Evolutionary conservation across 192 early-diverging fungal genomes (phyloP).

Genomic region (Glomus cerebriforme): DNA sequence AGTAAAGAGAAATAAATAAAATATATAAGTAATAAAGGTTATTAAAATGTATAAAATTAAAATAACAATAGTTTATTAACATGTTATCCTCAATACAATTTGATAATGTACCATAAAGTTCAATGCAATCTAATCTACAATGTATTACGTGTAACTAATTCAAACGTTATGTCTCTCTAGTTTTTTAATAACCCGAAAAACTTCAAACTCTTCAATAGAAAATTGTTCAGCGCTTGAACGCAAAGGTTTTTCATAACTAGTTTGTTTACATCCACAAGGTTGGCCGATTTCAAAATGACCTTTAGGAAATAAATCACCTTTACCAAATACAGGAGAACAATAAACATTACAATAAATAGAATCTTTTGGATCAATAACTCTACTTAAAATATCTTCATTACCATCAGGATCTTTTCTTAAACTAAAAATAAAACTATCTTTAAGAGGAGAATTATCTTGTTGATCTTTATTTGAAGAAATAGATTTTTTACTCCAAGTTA

Average conservation of each 20-base stretch:
- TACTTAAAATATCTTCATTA: conserved; percentile 17
- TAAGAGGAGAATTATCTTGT: conserved; percentile 2
- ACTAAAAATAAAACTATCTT: conserved; percentile 23
- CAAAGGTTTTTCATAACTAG: conserved; percentile 17
- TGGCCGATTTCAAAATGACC: conserved; percentile 23
- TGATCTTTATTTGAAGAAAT: conserved; percentile 18
- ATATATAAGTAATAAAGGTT: no score
- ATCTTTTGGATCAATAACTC: conserved; percentile 18
- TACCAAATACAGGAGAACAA: conserved; percentile 25
- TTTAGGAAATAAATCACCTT: conserved; percentile 27
- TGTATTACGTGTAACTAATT: background rate
- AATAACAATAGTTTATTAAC: no score
- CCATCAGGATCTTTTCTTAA: background rate
- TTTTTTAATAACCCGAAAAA: conserved; percentile 16
- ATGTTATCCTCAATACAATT: no score
- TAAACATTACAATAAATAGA: conserved; percentile 27
- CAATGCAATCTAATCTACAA: no score
- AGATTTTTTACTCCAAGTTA: conserved; percentile 18
- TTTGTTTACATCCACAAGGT: conserved; percentile 23
- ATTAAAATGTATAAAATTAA: no score
- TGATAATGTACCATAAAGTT: no score
- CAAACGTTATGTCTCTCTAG: background rate
- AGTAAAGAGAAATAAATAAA: background rate
- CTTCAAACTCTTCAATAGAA: conserved; percentile 23
- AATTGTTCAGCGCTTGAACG: conserved; percentile 2